Base-by-base conservation (phyloP, 2,329 filamentous ascomycete species). In the Aspergillus melleus region DNA sequence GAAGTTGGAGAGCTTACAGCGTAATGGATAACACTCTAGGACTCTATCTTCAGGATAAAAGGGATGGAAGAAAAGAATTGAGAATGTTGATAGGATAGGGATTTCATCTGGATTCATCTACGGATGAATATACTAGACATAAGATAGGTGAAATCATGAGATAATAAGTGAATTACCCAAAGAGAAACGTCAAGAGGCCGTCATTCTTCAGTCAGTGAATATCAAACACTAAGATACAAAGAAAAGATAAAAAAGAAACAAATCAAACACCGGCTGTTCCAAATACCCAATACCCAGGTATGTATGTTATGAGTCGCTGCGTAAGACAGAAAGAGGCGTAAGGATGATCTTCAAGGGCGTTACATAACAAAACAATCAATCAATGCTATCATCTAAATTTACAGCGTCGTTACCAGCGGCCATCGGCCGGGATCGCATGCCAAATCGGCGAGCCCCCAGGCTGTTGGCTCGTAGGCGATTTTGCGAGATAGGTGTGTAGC, bases 401-500 rank as follows among this genome's bases (percentile, higher is more conserved):
- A 63, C 61, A 55, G 63, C 62, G 36, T 69, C 69, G 22, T 71
- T 68, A 10, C 64, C 64, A 12, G 63, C 60, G 32, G 67, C 66
- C 29, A 69, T 63, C 20, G 68, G 66, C 29, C 72, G 72, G 55
- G 65, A 68, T 60, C 75, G 66, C 22, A 76, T 65, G 24, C 72
- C 73, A 42, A 77, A 69, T 60, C 70, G 67, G 36, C 75, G 72
- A 19, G 72, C 67, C 2, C 74, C 72, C 16, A 76, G 58, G 54
- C 74, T 77, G 50, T 77, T 76, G 29, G 74, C 73, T 58, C 76
- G 68, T 32, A 74, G 59, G 26, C 75, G 72, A 26, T 70, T 66
- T 52, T 75, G 74, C 57, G 75, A 69, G 50, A 78, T 75, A 30
- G 73, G 70, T 2, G 75, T 78, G 59, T 74, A 76, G 63, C 74